Base-by-base conservation (phyloP, 139 green algal genomes). In the Closterium sp. region DNA sequence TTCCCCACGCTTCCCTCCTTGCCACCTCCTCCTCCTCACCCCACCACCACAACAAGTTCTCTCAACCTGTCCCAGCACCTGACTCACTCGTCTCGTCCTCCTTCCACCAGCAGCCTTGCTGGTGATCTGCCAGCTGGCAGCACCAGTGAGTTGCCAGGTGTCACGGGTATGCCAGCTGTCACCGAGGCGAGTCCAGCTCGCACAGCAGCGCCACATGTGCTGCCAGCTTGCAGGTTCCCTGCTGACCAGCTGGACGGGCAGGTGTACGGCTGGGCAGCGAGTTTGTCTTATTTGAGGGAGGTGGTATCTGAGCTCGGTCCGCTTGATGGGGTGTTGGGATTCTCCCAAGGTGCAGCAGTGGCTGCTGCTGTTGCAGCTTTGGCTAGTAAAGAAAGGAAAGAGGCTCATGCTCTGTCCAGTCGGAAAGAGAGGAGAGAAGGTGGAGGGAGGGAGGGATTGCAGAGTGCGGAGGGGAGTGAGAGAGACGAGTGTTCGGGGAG, bases 261-360 rank as follows among this genome's bases (percentile, higher is more conserved):
- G 94, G 96, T 89, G 31, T 91, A 89, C 22, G 97, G 97, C 9
- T 98, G 97, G 97, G 29, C 85, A n/a, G 90, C 94, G 62, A 96
- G 95, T 0, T 70, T 70, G 84, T n/a, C 89, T 0, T 50, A 87
- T 9, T 62, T 98, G 90, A 29, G 89, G 31, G 10, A 62, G 0
- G 95, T 93, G 27, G 42, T 98, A 17, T 2, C 1, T 62, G 79
- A 93, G 4, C 62, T 92, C 7, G 96, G 96, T 0, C 96, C 96
- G 0, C 97, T 97, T 89, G 97, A 99, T 85, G 97, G 97, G 17
- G 92, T 98, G 6, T 89, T 98, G 42, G 97, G 97, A 1, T 98
- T 98, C 86, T 98, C 96, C 4, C 97, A 98, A 93, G 97, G 94
- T 70, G 94, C 94, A 79, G 92, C 92, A 9, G 86, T 95, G 17